Percentiles rank a stretch among this genome's conserved stretches.
These are phyloP conservation scores for Globisporangium nagaii DNA, from an alignment of 352 stramenopile genomes.

Conservation along the genomic window DNA sequence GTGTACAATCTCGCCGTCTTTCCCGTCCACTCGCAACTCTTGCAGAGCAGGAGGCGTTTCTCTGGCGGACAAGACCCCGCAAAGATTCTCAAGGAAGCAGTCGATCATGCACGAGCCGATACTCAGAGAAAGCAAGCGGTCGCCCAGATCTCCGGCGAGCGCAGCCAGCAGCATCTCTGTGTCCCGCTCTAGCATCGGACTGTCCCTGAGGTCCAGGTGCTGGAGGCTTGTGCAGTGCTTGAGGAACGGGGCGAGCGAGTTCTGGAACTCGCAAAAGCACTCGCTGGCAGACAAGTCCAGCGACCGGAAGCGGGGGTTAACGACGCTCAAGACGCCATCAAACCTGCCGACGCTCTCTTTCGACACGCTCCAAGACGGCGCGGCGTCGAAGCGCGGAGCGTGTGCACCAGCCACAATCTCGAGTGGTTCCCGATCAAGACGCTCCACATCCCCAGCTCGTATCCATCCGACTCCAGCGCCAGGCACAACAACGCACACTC, in stretches of 20 bases:
- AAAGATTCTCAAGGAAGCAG: neutral
- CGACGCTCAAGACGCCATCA: neutral
- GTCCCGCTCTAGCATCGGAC: neutral
- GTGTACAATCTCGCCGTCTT: neutral
- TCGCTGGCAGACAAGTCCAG: neutral
- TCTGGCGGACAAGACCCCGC: neutral
- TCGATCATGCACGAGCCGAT: neutral
- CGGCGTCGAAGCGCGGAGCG: neutral
- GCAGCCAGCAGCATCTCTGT: neutral
- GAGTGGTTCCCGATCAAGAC: neutral
- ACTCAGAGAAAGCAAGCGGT: neutral
- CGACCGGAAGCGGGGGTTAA: neutral
- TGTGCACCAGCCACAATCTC: neutral
- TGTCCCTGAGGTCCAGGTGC: neutral
- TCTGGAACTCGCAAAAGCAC: neutral
- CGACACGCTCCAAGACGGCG: neutral
- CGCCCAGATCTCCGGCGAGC: neutral
- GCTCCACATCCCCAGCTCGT: neutral
- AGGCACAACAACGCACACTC: neutral
- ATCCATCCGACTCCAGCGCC: neutral
- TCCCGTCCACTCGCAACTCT: neutral
- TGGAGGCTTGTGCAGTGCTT: neutral
- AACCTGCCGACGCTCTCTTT: neutral
- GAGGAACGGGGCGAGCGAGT: neutral
- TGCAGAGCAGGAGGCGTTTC: neutral